A percentile compares a stretch with the other conserved stretches of the same genome.
Conservation (phyloP, 345 rosid species). For the Moricandia moricandioides region DNA sequence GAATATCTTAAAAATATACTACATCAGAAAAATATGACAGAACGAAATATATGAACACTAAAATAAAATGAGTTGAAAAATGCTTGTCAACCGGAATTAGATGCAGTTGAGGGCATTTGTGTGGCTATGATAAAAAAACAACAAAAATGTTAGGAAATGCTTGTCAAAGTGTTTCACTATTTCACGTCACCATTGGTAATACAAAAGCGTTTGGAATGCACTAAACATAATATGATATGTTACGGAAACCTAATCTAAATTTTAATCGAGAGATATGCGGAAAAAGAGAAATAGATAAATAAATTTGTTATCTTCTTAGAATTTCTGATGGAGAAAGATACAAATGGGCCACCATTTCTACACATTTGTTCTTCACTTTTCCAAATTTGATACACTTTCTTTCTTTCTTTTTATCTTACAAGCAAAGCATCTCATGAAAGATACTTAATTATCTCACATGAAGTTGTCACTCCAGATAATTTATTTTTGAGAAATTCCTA, state of each 20-base stretch:
- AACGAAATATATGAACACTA: not conserved
- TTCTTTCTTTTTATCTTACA: not conserved
- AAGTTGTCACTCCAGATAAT: not conserved
- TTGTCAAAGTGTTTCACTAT: too few relatives aligned
- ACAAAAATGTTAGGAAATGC: not conserved
- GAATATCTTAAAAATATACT: not conserved
- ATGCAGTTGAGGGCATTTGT: not conserved
- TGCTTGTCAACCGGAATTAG: not conserved
- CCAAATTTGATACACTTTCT: not conserved
- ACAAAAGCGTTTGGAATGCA: not conserved
- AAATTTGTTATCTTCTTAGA: slow-evolving; percentile 7
- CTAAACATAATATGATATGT: slow-evolving; percentile 1
- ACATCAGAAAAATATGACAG: not conserved
- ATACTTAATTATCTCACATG: not conserved
- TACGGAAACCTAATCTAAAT: slow-evolving; percentile 8
- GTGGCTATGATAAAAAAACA: not conserved
- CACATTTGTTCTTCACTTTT: slow-evolving; percentile 17
- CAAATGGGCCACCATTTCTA: slow-evolving; percentile 26
- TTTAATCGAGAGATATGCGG: not conserved
- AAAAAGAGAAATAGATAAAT: not conserved
- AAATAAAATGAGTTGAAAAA: not conserved
- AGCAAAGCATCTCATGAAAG: slow-evolving; percentile 11
- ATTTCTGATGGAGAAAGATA: slow-evolving; percentile 22
- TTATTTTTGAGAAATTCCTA: too few relatives aligned
- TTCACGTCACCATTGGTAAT: not conserved